These are phyloP conservation scores for Euclidium syriacum DNA, from an alignment of 345 rosid species.

Conservation along the genomic window DNA sequence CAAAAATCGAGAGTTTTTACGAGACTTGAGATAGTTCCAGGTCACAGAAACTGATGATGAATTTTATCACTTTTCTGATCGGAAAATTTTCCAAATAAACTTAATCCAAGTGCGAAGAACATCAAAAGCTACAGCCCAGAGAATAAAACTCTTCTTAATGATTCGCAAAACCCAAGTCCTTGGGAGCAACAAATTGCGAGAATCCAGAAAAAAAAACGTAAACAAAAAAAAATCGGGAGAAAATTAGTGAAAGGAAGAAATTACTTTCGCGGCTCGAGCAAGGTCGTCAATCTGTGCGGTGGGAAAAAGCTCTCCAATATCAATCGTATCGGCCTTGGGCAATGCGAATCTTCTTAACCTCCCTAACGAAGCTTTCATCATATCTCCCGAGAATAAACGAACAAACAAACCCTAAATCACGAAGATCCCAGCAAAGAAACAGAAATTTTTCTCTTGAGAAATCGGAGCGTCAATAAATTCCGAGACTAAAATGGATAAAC, in stretches of 20 bases:
- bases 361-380: slow-evolving; percentile 71
- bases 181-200: not conserved
- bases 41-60: not conserved
- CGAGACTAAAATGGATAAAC: not conserved
- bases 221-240: not conserved
- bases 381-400: not conserved
- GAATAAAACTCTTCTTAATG: not conserved
- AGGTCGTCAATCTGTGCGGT: slow-evolving; percentile 68
- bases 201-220: not conserved
- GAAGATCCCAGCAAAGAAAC: not conserved
- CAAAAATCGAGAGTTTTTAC: not conserved
- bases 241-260: not conserved
- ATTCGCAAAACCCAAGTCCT: not conserved
- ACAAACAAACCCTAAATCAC: slow-evolving; percentile 20
- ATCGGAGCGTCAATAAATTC: too few species aligned
- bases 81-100: not conserved
- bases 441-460: not conserved
- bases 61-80: not conserved
- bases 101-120: not conserved
- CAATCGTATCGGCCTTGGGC: slow-evolving; percentile 52
- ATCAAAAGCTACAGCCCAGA: not conserved
- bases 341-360: slow-evolving; percentile 73
- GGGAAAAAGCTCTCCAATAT: slow-evolving; percentile 45
- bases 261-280: slow-evolving; percentile 75
- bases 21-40: not conserved